Evolutionary conservation across 1,139 yeast species (phyloP).

Genomic region (Candida gigantensis): DNA sequence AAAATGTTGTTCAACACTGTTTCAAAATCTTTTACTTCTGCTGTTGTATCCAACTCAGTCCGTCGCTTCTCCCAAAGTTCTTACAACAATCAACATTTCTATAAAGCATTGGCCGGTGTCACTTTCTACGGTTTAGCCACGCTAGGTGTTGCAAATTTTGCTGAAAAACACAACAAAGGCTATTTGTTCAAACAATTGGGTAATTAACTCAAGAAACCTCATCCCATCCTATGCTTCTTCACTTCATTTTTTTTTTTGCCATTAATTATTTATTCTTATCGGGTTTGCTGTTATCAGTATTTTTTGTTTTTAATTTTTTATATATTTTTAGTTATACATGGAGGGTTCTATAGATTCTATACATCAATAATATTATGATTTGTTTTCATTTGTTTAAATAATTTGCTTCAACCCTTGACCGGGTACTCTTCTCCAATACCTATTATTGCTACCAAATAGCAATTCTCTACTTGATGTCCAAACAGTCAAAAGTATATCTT

Average conservation of each 20-base stretch:
- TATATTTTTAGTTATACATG: neutral
- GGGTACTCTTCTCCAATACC: slow-evolving; percentile 46
- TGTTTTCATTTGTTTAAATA: slow-evolving; percentile 18
- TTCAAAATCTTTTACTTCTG: slow-evolving; percentile 3
- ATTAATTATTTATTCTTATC: neutral
- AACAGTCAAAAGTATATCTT: slow-evolving; percentile 41
- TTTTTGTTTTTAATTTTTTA: neutral
- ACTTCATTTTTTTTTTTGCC: neutral
- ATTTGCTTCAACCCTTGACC: slow-evolving; percentile 39
- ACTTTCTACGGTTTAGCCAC: slow-evolving; percentile 14
- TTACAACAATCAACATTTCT: slow-evolving; percentile 5
- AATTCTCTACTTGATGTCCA: slow-evolving; percentile 41
- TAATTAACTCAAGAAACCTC: neutral
- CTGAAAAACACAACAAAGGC: slow-evolving; percentile 13
- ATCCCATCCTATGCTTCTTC: neutral
- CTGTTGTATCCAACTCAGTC: slow-evolving; percentile 1
- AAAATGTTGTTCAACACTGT: slow-evolving; percentile 6
- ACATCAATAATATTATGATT: neutral
- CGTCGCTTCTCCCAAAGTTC: slow-evolving; percentile 10
- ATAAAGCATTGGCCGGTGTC: slow-evolving; percentile 13
- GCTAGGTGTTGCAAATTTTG: slow-evolving; percentile 13
- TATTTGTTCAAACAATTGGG: slow-evolving; percentile 16
- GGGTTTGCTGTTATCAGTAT: no score
- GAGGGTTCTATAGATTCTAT: neutral
- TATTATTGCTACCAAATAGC: slow-evolving; percentile 36